Evolutionary conservation across 306 rosid species (phyloP), one percentile per base, ranked within the genome.

Genomic region (Quillaja saponaria): DNA sequence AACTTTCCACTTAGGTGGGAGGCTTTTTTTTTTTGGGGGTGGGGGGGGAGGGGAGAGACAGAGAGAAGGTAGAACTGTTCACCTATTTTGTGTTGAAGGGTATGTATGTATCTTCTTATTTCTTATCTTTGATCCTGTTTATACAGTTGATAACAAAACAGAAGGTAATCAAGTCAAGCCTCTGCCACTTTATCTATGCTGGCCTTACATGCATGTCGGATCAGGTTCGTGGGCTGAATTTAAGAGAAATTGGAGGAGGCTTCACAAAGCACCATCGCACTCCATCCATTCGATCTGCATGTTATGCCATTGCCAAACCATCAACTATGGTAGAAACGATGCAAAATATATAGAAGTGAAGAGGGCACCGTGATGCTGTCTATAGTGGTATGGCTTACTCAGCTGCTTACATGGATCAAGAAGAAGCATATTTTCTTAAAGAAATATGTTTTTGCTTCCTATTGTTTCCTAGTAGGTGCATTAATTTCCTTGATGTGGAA

Each of bases 121-220:
- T 45, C n/a, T 74, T 34, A 63, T 64, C 44, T 53, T 64, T 76
- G 13, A 46, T 70, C 57, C 17, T 68, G 50, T 66, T 58, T 69
- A 72, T 60, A 39, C 87, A 90, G 97, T 73, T 71, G 81, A 84
- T 54, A 73, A 66, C 68, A 71, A 76, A 71, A 49, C 25, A 54
- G 60, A 58, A 41, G 82, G 56, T 37, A 79, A 67, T 74, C 69
- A 47, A 69, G 78, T 57, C 49, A 84, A 80, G 71, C 76, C 69
- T 54, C 84, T 80, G 64, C 84, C 82, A 52, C 80, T 78, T 69
- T 81, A 90, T 77, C 49, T 86, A 64, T 87, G 81, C 6, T 90
- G 97, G 97, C 97, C 95, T 58, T 88, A 90, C 71, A 80, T 90
- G 90, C 84, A 87, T n/a, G 64, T 90, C 92, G 55, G 88, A 84